Conservation (phyloP, 2,329 filamentous ascomycete genomes). For the Talaromyces sp. region DNA sequence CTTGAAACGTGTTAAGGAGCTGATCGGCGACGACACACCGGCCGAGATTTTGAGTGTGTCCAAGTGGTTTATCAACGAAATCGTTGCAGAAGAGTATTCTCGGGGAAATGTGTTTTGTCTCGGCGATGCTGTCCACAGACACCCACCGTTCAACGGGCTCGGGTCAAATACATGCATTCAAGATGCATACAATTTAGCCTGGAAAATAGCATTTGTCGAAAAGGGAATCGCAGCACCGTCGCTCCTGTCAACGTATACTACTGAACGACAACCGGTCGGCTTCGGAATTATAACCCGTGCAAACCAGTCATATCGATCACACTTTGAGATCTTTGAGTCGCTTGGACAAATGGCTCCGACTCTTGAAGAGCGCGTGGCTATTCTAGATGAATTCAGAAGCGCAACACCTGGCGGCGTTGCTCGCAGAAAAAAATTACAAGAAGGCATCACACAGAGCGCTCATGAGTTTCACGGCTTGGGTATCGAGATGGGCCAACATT, state of each 20-base stretch:
- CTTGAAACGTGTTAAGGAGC: slow-evolving; percentile 39
- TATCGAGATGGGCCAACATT: slow-evolving; percentile 56
- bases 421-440: slow-evolving; percentile 35
- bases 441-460: slow-evolving; percentile 38
- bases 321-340: slow-evolving; percentile 42
- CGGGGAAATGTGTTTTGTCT: slow-evolving; percentile 50
- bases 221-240: slow-evolving; percentile 22
- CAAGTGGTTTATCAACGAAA: slow-evolving; percentile 59
- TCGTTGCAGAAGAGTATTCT: slow-evolving; percentile 53
- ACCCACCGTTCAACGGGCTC: slow-evolving; percentile 54
- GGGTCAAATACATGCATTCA: slow-evolving; percentile 57
- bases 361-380: slow-evolving; percentile 32
- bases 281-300: slow-evolving; percentile 47
- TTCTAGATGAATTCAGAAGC: slow-evolving; percentile 40
- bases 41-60: slow-evolving; percentile 50
- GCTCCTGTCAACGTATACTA: slow-evolving; percentile 39
- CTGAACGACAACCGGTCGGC: slow-evolving; percentile 49
- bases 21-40: slow-evolving; percentile 52
- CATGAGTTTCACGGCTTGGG: slow-evolving; percentile 54
- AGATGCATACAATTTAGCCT: slow-evolving; percentile 53
- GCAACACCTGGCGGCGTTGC: slow-evolving; percentile 31
- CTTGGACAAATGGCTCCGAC: slow-evolving; percentile 40
- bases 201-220: slow-evolving; percentile 49
- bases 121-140: slow-evolving; percentile 55
- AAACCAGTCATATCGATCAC: slow-evolving; percentile 53